phyloP scores from a whole-genome alignment of 176 grass and related monocot species.

The Aegilops speltoides region DNA sequence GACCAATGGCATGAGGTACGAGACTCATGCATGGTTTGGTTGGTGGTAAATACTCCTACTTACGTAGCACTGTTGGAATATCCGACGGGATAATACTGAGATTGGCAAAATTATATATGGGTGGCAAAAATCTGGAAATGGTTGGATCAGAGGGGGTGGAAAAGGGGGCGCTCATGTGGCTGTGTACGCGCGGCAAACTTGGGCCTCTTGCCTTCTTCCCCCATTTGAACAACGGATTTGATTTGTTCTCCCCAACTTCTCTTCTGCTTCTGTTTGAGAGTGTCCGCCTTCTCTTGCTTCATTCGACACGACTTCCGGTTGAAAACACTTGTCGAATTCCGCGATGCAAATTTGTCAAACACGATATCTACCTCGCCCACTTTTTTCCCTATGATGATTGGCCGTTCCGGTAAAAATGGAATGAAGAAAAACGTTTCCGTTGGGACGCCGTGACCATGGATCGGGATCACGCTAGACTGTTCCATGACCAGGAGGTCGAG shows the following conservation, averaged over 20 bases:
- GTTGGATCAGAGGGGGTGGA: conserved; percentile 9
- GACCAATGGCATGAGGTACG: neutral
- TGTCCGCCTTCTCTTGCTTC: neutral
- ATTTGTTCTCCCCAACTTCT: conserved; percentile 25
- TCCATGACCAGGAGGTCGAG: conserved; percentile 3
- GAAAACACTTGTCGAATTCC: conserved; percentile 17
- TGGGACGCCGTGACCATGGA: too few relatives aligned
- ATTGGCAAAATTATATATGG: neutral
- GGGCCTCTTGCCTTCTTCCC: conserved; percentile 10
- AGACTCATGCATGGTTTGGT: neutral
- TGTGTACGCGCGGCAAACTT: conserved; percentile 21
- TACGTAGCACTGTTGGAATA: neutral
- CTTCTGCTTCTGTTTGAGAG: neutral
- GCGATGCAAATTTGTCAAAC: neutral
- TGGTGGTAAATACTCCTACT: neutral
- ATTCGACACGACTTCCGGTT: conserved; percentile 21
- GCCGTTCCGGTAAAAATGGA: neutral
- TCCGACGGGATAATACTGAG: neutral
- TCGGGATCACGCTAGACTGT: neutral
- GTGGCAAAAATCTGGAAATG: conserved; percentile 38
- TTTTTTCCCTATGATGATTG: neutral
- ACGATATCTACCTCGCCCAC: neutral
- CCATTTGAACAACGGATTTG: neutral
- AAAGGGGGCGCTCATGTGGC: conserved; percentile 6
- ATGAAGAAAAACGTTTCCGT: neutral